These are phyloP conservation scores for Cicer cuneatum DNA, from an alignment of 306 rosid species.

Conservation along the genomic window DNA sequence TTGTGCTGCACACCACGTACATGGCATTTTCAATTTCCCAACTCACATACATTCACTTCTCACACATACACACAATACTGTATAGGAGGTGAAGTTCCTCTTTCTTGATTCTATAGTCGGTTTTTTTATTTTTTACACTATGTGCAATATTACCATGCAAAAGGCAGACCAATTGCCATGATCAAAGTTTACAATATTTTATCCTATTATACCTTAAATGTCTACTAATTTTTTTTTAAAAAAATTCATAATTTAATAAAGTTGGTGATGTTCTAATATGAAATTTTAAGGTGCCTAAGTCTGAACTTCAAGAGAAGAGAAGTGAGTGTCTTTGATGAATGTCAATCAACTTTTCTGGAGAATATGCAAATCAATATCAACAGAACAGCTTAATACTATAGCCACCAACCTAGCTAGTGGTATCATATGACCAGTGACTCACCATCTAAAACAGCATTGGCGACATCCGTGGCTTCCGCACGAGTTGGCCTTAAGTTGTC, in stretches of 20 bases:
- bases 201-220: slow-evolving; percentile 1
- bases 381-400: slow-evolving; percentile 2
- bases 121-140: background rate
- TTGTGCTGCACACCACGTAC: background rate
- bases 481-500: slow-evolving; percentile 99
- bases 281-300: slow-evolving; percentile 6
- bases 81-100: background rate
- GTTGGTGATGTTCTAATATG: background rate
- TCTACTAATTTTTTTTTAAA: no score
- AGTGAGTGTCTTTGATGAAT: background rate
- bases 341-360: background rate
- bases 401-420: slow-evolving; percentile 28
- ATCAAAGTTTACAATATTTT: background rate
- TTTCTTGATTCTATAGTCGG: background rate
- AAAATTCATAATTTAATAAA: background rate
- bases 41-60: no score
- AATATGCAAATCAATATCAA: slow-evolving; percentile 20
- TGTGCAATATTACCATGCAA: background rate
- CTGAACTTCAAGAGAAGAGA: background rate
- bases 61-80: no score
- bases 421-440: slow-evolving; percentile 39
- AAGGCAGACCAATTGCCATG: background rate
- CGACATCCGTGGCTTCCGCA: slow-evolving; percentile 99
- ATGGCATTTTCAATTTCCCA: background rate
- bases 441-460: slow-evolving; percentile 99